Base-by-base conservation (phyloP, 148 eudicot species). In the Persicaria maculosa region DNA sequence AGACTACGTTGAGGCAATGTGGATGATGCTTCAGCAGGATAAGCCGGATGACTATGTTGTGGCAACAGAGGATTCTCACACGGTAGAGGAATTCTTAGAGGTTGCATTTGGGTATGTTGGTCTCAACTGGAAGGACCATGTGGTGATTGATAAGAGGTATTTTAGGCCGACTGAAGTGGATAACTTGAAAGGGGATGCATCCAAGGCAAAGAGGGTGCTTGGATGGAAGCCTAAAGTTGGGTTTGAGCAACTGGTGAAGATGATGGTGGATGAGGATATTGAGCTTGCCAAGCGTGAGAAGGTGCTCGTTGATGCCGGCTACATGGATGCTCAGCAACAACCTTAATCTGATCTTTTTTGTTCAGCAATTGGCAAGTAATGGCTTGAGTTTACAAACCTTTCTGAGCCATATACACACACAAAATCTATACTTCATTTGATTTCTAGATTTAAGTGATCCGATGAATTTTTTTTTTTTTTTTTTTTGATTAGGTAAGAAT, bases 1-100 rank as follows among this genome's bases (percentile, higher is more conserved):
- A 47, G 99, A 96, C 80, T 96, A 96, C 55, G 99, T 96, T 5
- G 97, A 92, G 83, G 99, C 99, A 58, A 96, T 92, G 99, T 96
- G 97, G 97, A 31, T 92, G 94, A 96, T 96, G 97, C 89, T 96
- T 62, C 97, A 96, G 81, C 99, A 96, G 80, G 99, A 96, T 19
- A 89, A 92, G 77, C 92, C 97, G 3, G 97, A 92, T 55, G 99
- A 92, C 74, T 96, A 96, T 52, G 99, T 92, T 5, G 94, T 96
- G 72, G 99, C 94, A 0, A 96, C 97, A 0, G 97, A 92, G 83
- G 99, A 96, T 47, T 84, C 97, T 5, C 99, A 92, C 80, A 89
- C 91, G 5, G 97, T 92, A 53, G 87, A 92, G 85, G 97, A 96
- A 78, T 96, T 96, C 81, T 61, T 92, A 67, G 88, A 80, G 72